Evolutionary conservation across 345 rosid genomes (phyloP).

Genomic region (Acer campestre): DNA sequence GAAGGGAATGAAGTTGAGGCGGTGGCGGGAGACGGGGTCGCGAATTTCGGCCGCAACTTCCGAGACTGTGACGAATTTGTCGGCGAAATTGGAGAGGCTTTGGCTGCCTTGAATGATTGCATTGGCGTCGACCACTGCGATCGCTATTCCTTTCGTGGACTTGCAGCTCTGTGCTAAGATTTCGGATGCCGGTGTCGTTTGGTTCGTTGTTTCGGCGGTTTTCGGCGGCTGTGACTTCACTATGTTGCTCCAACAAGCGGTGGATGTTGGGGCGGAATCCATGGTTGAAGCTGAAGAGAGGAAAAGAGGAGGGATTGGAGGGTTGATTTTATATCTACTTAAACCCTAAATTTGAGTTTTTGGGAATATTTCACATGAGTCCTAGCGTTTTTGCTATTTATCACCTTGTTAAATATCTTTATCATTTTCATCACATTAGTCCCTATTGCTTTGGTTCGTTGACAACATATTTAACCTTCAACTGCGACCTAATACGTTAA

Average conservation of each 20-base stretch:
- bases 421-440: too few species aligned
- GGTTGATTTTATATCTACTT: neutral
- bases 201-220: slow-evolving; percentile 25
- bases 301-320: too few species aligned
- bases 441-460: too few species aligned
- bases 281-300: neutral
- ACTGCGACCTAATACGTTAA: too few species aligned
- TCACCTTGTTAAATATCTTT: too few species aligned
- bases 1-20: slow-evolving; percentile 72
- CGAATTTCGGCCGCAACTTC: slow-evolving; percentile 87
- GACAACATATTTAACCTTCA: too few species aligned
- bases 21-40: slow-evolving; percentile 86
- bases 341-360: neutral
- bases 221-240: slow-evolving; percentile 48
- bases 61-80: slow-evolving; percentile 77
- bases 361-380: too few species aligned
- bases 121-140: slow-evolving; percentile 89
- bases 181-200: slow-evolving; percentile 27
- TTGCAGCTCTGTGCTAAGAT: slow-evolving; percentile 63
- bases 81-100: slow-evolving; percentile 59
- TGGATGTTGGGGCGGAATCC: slow-evolving; percentile 25
- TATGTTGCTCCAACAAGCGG: slow-evolving; percentile 74
- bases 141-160: slow-evolving; percentile 69
- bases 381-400: too few species aligned
- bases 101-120: slow-evolving; percentile 77